Percentiles rank a stretch among this genome's conserved stretches.
Evolutionary conservation across 768 basidiomycete species (phyloP).

Genomic region (Chalciporus sphaerocephalus): DNA sequence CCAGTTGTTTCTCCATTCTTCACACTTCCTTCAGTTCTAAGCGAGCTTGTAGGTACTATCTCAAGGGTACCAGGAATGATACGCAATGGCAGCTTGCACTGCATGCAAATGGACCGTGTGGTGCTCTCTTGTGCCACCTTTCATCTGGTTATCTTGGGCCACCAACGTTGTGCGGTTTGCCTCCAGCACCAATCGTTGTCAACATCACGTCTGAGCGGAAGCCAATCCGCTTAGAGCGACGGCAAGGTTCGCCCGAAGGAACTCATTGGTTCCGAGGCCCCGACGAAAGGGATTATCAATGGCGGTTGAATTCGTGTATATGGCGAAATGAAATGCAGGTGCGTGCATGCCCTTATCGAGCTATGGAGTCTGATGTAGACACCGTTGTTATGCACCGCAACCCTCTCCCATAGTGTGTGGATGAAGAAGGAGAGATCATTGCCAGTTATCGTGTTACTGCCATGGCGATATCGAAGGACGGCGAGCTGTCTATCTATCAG

Average conservation of each 20-base stretch:
- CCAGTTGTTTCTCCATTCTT: not conserved
- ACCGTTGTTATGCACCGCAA: not conserved
- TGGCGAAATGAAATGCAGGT: constrained; percentile 27
- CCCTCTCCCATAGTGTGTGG: constrained; percentile 12
- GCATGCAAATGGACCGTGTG: constrained; percentile 16
- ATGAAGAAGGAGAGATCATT: constrained; percentile 16
- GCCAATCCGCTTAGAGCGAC: constrained; percentile 9
- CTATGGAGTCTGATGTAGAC: not conserved
- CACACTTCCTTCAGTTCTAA: not conserved
- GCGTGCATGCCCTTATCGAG: not conserved
- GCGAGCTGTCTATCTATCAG: constrained; percentile 24
- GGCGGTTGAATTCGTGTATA: constrained; percentile 9
- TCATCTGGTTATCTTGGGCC: constrained; percentile 21
- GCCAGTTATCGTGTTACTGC: constrained; percentile 26
- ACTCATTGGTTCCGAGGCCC: constrained; percentile 24
- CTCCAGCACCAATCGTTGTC: constrained; percentile 9
- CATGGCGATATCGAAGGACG: constrained; percentile 26
- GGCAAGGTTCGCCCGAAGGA: constrained; percentile 7
- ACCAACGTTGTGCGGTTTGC: constrained; percentile 6
- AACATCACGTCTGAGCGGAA: constrained; percentile 13
- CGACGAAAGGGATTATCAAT: constrained; percentile 20
- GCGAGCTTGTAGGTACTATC: constrained; percentile 18
- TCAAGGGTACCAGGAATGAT: constrained; percentile 14
- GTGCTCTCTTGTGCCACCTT: constrained; percentile 18
- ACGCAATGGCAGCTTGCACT: constrained; percentile 19